Evolutionary conservation across 768 basidiomycete species (phyloP).

Genomic region (Podaxis sp.): DNA sequence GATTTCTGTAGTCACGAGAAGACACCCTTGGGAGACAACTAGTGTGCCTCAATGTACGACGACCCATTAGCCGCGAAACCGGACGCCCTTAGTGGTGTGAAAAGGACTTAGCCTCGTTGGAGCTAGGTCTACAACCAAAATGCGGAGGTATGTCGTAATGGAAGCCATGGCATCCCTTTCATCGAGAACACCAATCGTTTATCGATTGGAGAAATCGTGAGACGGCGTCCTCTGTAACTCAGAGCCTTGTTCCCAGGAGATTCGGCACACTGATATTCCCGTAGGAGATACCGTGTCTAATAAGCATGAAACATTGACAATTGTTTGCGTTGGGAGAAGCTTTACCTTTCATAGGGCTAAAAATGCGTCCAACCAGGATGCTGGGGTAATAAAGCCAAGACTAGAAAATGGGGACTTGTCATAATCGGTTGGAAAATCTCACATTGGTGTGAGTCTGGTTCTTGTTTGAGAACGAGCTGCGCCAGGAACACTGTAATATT

Average conservation of each 20-base stretch:
- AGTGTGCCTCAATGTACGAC: background rate
- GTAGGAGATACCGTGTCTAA: background rate
- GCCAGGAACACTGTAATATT: background rate
- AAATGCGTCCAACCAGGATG: background rate
- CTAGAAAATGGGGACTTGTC: background rate
- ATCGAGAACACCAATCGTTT: background rate
- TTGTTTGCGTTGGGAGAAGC: conserved; percentile 9
- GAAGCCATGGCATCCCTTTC: background rate
- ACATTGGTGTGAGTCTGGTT: conserved; percentile 12
- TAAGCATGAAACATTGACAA: conserved; percentile 3
- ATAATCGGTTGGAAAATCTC: background rate
- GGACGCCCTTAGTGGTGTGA: background rate
- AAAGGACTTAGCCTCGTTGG: background rate
- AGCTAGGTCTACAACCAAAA: background rate
- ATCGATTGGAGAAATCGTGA: conserved; percentile 7
- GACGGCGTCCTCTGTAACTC: background rate
- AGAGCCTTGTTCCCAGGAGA: background rate
- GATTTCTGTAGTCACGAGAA: conserved; percentile 4
- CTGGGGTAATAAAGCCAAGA: background rate
- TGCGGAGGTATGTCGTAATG: background rate
- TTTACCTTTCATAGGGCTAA: background rate
- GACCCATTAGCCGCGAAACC: background rate
- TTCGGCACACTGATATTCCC: background rate
- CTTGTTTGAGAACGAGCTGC: background rate
- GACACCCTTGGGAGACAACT: background rate